Evolutionary conservation across 345 rosid species (phyloP), one percentile per base, ranked within the genome.

Genomic region (Brassica juncea): DNA sequence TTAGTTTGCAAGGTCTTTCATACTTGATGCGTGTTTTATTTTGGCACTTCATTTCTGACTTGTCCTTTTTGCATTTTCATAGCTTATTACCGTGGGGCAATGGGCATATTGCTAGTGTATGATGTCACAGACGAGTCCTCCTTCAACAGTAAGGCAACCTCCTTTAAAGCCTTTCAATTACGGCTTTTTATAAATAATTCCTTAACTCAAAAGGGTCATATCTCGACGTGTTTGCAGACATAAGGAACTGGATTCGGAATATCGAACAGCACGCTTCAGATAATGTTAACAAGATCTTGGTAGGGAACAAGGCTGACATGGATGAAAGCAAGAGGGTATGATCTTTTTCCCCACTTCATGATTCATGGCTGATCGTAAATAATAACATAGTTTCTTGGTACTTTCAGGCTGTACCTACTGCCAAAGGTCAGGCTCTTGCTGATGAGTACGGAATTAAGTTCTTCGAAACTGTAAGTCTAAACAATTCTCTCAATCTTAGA

Each of bases 251-350:
- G 99, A 95, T 95, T 81, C 97, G 98, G 84, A 95, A 95, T 77
- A 95, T 95, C 62, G 99, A 95, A 82, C 99, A 95, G 61, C 99
- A 95, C 83, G 99, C 99, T 42, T 95, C 99, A 23, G 98, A 95
- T 80, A 95, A 95, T 85, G 99, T 95, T 59, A 93, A 91, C 89
- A 95, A 95, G 92, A 89, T 93, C 72, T 79, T 95, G 87, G 97
- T 95, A 19, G 99, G 99, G 32, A 95, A 95, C 92, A 95, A 95
- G 81, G 99, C 99, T 61, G 99, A 95, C 78, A 95, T 93, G 98
- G 98, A 95, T 12, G 99, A 93, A 75, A 93, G 98, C 91, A 95
- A 93, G 85, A 88, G 99, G 92, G 99, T 95, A 85, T 30, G 78
- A 15, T 64, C 76, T 8, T 37, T 54, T 55, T 52, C 39, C 49